Conservation (phyloP, 768 basidiomycete species). For the Pleurotus ostreatus region DNA sequence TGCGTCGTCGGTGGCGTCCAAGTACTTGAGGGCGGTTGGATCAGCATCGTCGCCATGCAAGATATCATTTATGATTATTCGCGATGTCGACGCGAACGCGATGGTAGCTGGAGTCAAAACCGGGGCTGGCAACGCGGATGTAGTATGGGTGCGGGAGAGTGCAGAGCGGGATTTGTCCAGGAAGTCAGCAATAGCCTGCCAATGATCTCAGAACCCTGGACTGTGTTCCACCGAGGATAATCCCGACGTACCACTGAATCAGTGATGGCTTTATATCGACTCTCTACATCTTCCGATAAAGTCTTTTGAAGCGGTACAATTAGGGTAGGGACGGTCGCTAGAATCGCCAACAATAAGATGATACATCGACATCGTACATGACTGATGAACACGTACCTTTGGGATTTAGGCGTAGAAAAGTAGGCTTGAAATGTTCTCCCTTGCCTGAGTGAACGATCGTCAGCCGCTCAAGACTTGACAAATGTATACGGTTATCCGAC, state of each 20-base stretch:
- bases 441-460: conserved; percentile 33
- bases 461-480: too few species aligned
- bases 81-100: conserved; percentile 53
- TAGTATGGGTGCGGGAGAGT: conserved; percentile 64
- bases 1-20: conserved; percentile 55
- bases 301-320: conserved; percentile 83
- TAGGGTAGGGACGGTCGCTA: conserved; percentile 77
- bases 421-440: conserved; percentile 74
- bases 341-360: background rate
- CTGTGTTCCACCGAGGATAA: background rate
- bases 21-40: conserved; percentile 54
- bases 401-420: conserved; percentile 75
- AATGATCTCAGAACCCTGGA: background rate
- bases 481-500: conserved; percentile 23
- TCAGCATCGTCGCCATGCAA: conserved; percentile 61
- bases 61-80: conserved; percentile 50
- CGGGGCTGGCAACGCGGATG: conserved; percentile 71
- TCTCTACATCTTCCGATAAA: conserved; percentile 63
- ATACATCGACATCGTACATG: background rate
- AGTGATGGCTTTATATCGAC: conserved; percentile 75
- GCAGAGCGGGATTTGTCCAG: conserved; percentile 79
- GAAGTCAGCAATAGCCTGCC: conserved; percentile 71
- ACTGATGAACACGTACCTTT: conserved; percentile 43
- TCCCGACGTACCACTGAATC: conserved; percentile 56
- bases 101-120: conserved; percentile 77